A percentile compares a stretch with the other conserved stretches of the same genome.
Evolutionary conservation across 2,329 filamentous ascomycete genomes (phyloP).

Genomic region (Lecanicillium sp.): DNA sequence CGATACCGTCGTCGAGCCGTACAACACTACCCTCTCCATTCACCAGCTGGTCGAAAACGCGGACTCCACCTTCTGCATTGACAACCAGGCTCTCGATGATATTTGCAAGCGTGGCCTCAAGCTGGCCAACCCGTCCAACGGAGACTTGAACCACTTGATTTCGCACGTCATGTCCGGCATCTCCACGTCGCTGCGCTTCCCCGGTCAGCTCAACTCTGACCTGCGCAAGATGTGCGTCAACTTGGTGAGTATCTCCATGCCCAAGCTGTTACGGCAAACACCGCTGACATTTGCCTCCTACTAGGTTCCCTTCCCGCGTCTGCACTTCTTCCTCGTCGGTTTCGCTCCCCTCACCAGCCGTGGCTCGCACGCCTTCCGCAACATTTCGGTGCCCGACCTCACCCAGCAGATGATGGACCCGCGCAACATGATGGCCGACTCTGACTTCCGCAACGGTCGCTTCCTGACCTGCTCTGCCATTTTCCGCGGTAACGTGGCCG

Average conservation of each 20-base stretch:
- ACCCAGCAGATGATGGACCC: slow-evolving; percentile 99
- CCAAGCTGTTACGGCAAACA: background rate
- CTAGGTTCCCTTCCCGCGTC: slow-evolving; percentile 91
- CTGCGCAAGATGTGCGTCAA: slow-evolving; percentile 99
- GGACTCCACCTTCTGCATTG: slow-evolving; percentile 99
- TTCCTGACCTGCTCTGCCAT: slow-evolving; percentile 99
- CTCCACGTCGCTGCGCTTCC: slow-evolving; percentile 97
- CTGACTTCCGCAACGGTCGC: slow-evolving; percentile 98
- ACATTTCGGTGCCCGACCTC: slow-evolving; percentile 92
- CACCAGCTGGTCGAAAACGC: slow-evolving; percentile 99
- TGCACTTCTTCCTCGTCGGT: slow-evolving; percentile 99
- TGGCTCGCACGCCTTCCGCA: slow-evolving; percentile 85
- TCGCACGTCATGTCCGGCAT: slow-evolving; percentile 99
- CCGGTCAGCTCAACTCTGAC: slow-evolving; percentile 98
- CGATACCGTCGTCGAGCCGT: slow-evolving; percentile 98
- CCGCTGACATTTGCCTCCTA: background rate
- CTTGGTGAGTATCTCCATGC: slow-evolving; percentile 45
- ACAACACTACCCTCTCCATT: slow-evolving; percentile 97
- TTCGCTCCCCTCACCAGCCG: slow-evolving; percentile 94
- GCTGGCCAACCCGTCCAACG: slow-evolving; percentile 96
- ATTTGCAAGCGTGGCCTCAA: slow-evolving; percentile 99
- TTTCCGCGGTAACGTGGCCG: slow-evolving; percentile 98
- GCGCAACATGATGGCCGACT: slow-evolving; percentile 99
- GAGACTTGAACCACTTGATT: slow-evolving; percentile 98
- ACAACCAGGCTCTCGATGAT: slow-evolving; percentile 99